Evolutionary conservation across 495 filamentous ascomycete genomes (phyloP).

Genomic region (Tuber borchii): DNA sequence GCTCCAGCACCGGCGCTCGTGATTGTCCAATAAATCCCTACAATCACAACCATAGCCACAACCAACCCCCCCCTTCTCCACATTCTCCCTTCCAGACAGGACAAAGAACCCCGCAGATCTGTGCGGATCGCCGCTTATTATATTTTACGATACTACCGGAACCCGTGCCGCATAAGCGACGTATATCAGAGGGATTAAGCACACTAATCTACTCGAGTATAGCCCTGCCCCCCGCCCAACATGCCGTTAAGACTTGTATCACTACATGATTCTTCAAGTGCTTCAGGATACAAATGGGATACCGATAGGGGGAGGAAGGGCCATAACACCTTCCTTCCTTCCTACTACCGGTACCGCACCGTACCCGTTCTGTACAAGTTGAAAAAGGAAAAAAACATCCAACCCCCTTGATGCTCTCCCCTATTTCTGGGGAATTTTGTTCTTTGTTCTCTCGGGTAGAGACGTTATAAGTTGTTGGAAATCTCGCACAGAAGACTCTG

Average conservation of each 20-base stretch:
- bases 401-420: not conserved
- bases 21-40: not conserved
- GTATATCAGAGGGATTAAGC: too few relatives aligned
- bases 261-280: not conserved
- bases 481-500: not conserved
- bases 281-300: not conserved
- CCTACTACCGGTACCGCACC: too few relatives aligned
- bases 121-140: not conserved
- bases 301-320: not conserved
- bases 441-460: not conserved
- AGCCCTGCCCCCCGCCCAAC: not conserved
- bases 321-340: not conserved
- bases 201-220: too few relatives aligned
- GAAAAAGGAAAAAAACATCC: not conserved
- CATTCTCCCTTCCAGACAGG: not conserved
- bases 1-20: not conserved
- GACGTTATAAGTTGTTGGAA: not conserved
- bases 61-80: not conserved
- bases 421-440: not conserved
- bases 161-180: too few relatives aligned
- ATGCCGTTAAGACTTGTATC: conserved; percentile 1
- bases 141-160: not conserved
- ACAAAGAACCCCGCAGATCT: not conserved
- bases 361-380: not conserved
- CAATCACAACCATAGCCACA: not conserved